These are phyloP conservation scores for Heliocybe sulcata DNA, from an alignment of 1,284 basidiomycete genomes.

Conservation along the genomic window DNA sequence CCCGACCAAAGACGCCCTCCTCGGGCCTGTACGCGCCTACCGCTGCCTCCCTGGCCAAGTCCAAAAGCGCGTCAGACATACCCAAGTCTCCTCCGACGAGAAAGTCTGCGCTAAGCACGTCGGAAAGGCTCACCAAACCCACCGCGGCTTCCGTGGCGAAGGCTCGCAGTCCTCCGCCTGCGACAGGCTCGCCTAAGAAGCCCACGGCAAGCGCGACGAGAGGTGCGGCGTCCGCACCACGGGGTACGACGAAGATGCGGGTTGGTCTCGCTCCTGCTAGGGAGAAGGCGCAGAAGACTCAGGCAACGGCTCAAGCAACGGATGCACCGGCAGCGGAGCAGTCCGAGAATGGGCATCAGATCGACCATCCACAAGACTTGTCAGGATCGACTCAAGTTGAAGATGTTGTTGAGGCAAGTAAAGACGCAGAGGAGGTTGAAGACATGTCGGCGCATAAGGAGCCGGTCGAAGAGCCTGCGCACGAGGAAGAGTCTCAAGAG, in stretches of 20 bases:
- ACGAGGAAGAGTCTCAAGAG: slow-evolving; percentile 8
- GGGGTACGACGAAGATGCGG: slow-evolving; percentile 7
- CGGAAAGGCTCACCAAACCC: slow-evolving; percentile 63
- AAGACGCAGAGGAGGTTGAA: slow-evolving; percentile 7
- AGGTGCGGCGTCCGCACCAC: slow-evolving; percentile 7
- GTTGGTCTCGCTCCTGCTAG: slow-evolving; percentile 6
- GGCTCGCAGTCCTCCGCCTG: slow-evolving; percentile 23
- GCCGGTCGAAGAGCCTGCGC: slow-evolving; percentile 6
- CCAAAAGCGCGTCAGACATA: slow-evolving; percentile 40
- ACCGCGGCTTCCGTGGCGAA: slow-evolving; percentile 67
- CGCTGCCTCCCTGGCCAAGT: slow-evolving; percentile 65
- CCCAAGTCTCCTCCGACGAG: background rate
- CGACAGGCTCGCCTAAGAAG: slow-evolving; percentile 7
- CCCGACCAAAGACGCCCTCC: slow-evolving; percentile 20
- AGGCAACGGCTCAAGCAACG: slow-evolving; percentile 6
- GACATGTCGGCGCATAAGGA: background rate
- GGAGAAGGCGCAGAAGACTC: slow-evolving; percentile 4
- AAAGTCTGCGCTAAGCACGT: slow-evolving; percentile 31
- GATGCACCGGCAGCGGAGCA: slow-evolving; percentile 3
- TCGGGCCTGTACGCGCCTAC: slow-evolving; percentile 67
- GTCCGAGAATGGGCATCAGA: slow-evolving; percentile 4
- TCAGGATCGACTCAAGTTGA: slow-evolving; percentile 1
- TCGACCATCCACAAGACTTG: background rate
- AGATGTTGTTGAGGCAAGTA: background rate
- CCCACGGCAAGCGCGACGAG: background rate